Evolutionary conservation across 805 yeast genomes (phyloP).

Genomic region (Myxozyma lipomycoides): DNA sequence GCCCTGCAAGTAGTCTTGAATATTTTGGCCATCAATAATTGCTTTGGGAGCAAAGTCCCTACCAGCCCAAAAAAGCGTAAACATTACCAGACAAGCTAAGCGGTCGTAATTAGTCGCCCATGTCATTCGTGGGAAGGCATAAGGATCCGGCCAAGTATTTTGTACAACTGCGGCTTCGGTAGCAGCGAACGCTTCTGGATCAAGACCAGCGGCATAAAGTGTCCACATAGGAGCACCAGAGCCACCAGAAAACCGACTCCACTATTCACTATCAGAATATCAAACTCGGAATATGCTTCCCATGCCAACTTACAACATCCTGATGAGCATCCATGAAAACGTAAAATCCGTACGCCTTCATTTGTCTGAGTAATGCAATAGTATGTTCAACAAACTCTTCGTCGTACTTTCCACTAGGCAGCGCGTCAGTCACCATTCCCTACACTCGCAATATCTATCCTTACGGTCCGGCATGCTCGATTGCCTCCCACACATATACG

Average conservation of each 20-base stretch:
- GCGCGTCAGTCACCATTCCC: background rate
- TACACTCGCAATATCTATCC: slow-evolving; percentile 1
- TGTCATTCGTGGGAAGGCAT: slow-evolving; percentile 70
- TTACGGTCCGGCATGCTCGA: slow-evolving; percentile 79
- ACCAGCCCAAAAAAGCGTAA: slow-evolving; percentile 81
- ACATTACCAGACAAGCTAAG: slow-evolving; percentile 74
- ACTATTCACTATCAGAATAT: slow-evolving; percentile 33
- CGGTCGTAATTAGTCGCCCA: slow-evolving; percentile 88
- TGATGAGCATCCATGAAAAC: slow-evolving; percentile 88
- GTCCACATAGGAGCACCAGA: slow-evolving; percentile 96
- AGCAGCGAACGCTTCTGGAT: slow-evolving; percentile 63
- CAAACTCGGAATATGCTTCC: background rate
- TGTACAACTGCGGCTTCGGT: slow-evolving; percentile 83
- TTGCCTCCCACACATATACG: slow-evolving; percentile 84
- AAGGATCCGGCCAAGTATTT: slow-evolving; percentile 48
- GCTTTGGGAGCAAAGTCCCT: slow-evolving; percentile 71
- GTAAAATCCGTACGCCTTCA: slow-evolving; percentile 61
- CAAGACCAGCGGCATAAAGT: slow-evolving; percentile 77
- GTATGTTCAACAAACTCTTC: slow-evolving; percentile 70
- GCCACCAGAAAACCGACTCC: slow-evolving; percentile 88
- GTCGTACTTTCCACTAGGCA: slow-evolving; percentile 59
- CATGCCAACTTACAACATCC: slow-evolving; percentile 49
- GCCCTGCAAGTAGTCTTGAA: slow-evolving; percentile 70
- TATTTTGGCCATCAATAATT: slow-evolving; percentile 62
- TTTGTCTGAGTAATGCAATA: slow-evolving; percentile 53